These are phyloP conservation scores for Paraphoma sp. DNA, from an alignment of 2,329 filamentous ascomycete species.

Conservation along the genomic window DNA sequence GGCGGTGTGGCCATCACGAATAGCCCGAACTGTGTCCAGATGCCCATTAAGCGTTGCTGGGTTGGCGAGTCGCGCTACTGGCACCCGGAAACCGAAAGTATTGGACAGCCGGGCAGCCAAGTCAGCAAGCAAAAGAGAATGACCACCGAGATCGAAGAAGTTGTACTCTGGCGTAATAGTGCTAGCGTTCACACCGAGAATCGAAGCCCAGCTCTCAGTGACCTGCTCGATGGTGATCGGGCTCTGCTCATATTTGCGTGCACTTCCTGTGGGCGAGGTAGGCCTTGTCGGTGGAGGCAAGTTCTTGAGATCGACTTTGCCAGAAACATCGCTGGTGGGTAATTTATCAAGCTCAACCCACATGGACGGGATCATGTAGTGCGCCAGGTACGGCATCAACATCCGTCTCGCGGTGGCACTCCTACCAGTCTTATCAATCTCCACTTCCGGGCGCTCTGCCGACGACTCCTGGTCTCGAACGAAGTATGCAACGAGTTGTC, in stretches of 20 bases:
- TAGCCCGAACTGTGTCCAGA: constrained; percentile 71
- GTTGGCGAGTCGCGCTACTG: constrained; percentile 73
- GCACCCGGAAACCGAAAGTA: constrained; percentile 75
- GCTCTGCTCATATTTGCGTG: constrained; percentile 62
- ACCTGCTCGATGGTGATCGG: constrained; percentile 72
- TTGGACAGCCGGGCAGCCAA: constrained; percentile 73
- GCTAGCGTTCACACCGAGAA: constrained; percentile 68
- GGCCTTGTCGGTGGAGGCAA: constrained; percentile 67
- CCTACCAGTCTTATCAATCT: constrained; percentile 74
- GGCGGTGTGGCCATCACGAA: constrained; percentile 75
- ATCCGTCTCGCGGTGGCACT: constrained; percentile 72
- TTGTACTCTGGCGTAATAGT: constrained; percentile 73
- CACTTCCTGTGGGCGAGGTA: constrained; percentile 56
- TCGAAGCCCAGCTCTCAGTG: constrained; percentile 73
- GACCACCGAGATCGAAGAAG: constrained; percentile 83
- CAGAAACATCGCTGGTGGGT: constrained; percentile 79
- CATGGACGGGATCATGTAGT: constrained; percentile 82
- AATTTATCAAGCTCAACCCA: constrained; percentile 77
- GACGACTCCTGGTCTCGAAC: constrained; percentile 69
- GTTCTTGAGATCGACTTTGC: constrained; percentile 76
- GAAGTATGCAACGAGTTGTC: constrained; percentile 78
- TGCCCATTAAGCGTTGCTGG: constrained; percentile 76
- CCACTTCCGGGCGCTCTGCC: constrained; percentile 64
- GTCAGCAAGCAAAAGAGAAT: constrained; percentile 79
- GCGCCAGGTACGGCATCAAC: constrained; percentile 71